These are phyloP conservation scores for Cubamyces sp. DNA, from an alignment of 768 basidiomycete genomes.

Conservation along the genomic window DNA sequence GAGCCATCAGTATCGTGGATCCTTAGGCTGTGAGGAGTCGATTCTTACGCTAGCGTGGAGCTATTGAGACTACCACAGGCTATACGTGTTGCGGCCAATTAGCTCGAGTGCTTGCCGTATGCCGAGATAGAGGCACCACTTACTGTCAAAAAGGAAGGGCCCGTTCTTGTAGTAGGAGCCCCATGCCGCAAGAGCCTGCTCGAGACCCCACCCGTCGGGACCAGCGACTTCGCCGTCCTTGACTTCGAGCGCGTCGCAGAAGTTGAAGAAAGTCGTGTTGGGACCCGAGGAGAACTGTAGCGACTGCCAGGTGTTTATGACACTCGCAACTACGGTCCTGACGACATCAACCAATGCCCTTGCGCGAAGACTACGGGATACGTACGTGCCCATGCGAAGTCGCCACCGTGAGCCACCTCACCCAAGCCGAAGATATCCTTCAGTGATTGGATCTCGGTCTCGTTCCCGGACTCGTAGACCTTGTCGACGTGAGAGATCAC, in stretches of 20 bases:
- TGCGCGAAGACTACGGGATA: slow-evolving; percentile 2
- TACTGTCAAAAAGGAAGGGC: slow-evolving; percentile 47
- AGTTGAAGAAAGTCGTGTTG: slow-evolving; percentile 55
- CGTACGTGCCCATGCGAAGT: slow-evolving; percentile 62
- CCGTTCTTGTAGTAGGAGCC: slow-evolving; percentile 56
- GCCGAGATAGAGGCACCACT: neutral
- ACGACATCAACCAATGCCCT: neutral
- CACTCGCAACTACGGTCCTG: slow-evolving; percentile 40
- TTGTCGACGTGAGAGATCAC: slow-evolving; percentile 65
- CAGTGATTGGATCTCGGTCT: slow-evolving; percentile 52
- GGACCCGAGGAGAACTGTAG: slow-evolving; percentile 55
- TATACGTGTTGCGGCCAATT: slow-evolving; percentile 56
- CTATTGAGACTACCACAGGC: slow-evolving; percentile 42
- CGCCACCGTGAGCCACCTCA: slow-evolving; percentile 58
- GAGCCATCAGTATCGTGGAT: neutral
- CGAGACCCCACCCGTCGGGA: slow-evolving; percentile 61
- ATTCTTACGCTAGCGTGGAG: slow-evolving; percentile 24
- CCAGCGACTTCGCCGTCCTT: slow-evolving; percentile 57
- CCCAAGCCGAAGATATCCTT: slow-evolving; percentile 63
- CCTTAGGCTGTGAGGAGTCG: neutral
- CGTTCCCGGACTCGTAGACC: slow-evolving; percentile 51
- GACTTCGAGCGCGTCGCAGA: slow-evolving; percentile 72
- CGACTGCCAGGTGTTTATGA: slow-evolving; percentile 71
- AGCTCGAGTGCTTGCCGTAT: slow-evolving; percentile 5
- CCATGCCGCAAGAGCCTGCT: slow-evolving; percentile 65